phyloP scores from a whole-genome alignment of 2,329 filamentous ascomycete species.

The Xylariaceae sp. region DNA sequence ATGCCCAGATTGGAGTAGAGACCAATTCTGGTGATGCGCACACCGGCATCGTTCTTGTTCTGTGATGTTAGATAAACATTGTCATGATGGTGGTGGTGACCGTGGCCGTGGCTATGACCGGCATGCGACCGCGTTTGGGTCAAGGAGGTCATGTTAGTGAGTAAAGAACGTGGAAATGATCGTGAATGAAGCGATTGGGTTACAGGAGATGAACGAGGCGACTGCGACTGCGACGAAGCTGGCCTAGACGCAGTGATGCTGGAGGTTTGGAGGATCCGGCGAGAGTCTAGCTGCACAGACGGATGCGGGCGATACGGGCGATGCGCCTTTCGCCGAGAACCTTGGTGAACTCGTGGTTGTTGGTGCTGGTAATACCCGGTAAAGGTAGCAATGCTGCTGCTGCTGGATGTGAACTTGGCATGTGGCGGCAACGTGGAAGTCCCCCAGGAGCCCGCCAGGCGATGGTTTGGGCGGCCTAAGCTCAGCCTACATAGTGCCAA shows the following conservation, averaged over 20 bases:
- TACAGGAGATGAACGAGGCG: constrained; percentile 7
- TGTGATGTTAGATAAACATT: constrained; percentile 74
- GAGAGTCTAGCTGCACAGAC: constrained; percentile 9
- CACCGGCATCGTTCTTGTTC: constrained; percentile 87
- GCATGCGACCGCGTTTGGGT: constrained; percentile 46
- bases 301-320: constrained; percentile 16
- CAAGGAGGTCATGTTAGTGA: constrained; percentile 30
- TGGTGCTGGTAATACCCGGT: constrained; percentile 9
- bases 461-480: constrained; percentile 26
- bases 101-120: constrained; percentile 53
- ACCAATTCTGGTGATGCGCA: constrained; percentile 86
- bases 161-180: constrained; percentile 18
- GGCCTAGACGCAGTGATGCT: constrained; percentile 5
- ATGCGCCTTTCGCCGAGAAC: constrained; percentile 21
- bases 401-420: constrained; percentile 1
- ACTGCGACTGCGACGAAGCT: background rate
- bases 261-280: constrained; percentile 24
- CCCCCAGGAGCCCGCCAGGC: constrained; percentile 19
- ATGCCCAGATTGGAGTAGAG: constrained; percentile 87
- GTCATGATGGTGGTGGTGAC: constrained; percentile 77
- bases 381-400: background rate
- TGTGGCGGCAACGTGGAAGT: constrained; percentile 9
- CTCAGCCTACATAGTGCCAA: constrained; percentile 27
- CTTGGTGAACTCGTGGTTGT: constrained; percentile 10
- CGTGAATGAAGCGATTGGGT: constrained; percentile 18